These are phyloP conservation scores for Funneliformis geosporum DNA, from an alignment of 192 early-diverging fungal species.

Conservation along the genomic window DNA sequence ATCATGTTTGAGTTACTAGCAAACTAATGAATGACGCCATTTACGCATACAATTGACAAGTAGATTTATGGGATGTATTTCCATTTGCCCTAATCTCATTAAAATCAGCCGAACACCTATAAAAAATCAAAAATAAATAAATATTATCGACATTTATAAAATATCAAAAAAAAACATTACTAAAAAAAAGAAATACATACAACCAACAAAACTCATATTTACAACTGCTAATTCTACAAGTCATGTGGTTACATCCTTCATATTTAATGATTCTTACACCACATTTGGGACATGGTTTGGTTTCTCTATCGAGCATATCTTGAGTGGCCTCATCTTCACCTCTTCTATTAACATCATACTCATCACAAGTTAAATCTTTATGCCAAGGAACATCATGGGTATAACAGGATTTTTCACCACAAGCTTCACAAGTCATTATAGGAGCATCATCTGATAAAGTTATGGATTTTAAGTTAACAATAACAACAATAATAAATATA, in stretches of 20 bases:
- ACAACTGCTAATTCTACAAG: slow-evolving; percentile 4
- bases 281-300: slow-evolving; percentile 33
- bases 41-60: slow-evolving; percentile 8
- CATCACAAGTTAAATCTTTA: neutral
- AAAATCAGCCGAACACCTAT: slow-evolving; percentile 12
- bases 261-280: slow-evolving; percentile 12
- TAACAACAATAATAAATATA: neutral
- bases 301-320: neutral
- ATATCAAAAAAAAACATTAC: neutral
- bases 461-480: neutral
- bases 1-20: too few species aligned
- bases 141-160: neutral
- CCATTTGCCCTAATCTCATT: slow-evolving; percentile 10
- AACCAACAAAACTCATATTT: slow-evolving; percentile 33
- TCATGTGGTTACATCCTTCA: slow-evolving; percentile 35
- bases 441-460: neutral
- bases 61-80: neutral
- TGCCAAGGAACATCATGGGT: slow-evolving; percentile 20
- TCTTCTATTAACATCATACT: slow-evolving; percentile 1
- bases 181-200: neutral
- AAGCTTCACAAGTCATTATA: slow-evolving; percentile 28
- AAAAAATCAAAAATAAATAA: neutral
- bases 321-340: neutral
- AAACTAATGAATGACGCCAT: neutral
- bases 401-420: slow-evolving; percentile 5